phyloP scores from a whole-genome alignment of 73 alveolate species.

The Paramecium biaurelia region DNA sequence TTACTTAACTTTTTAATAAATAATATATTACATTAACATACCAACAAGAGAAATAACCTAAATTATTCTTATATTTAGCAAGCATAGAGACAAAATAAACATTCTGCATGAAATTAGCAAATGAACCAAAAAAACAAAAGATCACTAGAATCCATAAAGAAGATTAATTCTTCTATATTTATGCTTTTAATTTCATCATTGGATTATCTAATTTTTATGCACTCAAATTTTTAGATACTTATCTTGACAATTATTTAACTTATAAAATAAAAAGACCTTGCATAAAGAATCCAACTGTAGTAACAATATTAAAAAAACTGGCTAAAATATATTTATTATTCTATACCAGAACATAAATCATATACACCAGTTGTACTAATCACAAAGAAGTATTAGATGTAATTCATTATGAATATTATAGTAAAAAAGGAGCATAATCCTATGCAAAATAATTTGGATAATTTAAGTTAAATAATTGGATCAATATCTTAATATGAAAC shows the following conservation, averaged over 20 bases:
- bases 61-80: background rate
- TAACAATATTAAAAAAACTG: background rate
- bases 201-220: constrained; percentile 11
- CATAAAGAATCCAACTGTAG: constrained; percentile 49
- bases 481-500: constrained; percentile 26
- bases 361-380: background rate
- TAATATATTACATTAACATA: constrained; percentile 8
- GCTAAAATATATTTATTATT: background rate
- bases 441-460: constrained; percentile 17
- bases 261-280: constrained; percentile 28
- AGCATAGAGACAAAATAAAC: constrained; percentile 1
- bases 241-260: constrained; percentile 11
- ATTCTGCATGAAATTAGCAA: background rate
- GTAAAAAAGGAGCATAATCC: constrained; percentile 36
- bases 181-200: background rate
- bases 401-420: background rate
- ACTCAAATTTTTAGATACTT: background rate
- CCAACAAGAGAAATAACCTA: background rate
- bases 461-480: constrained; percentile 29
- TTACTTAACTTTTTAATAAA: background rate
- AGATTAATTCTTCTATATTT: background rate
- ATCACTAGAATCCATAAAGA: background rate
- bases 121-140: constrained; percentile 31
- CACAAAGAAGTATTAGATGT: background rate
- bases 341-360: constrained; percentile 2